phyloP scores from a whole-genome alignment of 768 basidiomycete species.

The Hygrocybe punicea region DNA sequence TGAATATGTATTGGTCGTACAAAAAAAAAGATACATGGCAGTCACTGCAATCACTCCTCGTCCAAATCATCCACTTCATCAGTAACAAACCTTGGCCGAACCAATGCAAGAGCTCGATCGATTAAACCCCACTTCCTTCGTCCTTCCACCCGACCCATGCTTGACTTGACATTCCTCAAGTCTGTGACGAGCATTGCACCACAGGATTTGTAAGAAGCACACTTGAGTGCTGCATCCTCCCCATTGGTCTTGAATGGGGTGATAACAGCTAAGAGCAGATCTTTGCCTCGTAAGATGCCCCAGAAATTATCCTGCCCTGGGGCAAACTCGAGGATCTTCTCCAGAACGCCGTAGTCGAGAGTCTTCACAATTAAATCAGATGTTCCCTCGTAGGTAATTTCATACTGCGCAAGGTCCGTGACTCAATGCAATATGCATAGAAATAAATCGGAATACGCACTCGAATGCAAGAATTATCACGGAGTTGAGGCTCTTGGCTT shows the following conservation, averaged over 20 bases:
- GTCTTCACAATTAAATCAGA: neutral
- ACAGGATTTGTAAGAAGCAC: constrained; percentile 2
- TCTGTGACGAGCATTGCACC: constrained; percentile 9
- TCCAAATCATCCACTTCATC: neutral
- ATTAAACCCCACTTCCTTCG: constrained; percentile 13
- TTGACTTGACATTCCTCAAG: constrained; percentile 8
- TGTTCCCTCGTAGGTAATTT: neutral
- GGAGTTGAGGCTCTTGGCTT: neutral
- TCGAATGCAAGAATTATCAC: constrained; percentile 1
- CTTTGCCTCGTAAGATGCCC: neutral
- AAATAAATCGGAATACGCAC: neutral
- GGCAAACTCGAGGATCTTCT: constrained; percentile 12
- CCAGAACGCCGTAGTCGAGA: constrained; percentile 12
- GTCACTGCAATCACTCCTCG: neutral
- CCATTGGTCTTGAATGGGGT: constrained; percentile 12
- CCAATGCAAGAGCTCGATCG: constrained; percentile 7
- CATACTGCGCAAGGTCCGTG: neutral
- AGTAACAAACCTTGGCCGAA: constrained; percentile 7
- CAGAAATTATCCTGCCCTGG: neutral
- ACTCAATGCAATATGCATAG: neutral
- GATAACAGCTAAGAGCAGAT: constrained; percentile 10
- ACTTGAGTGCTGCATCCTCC: constrained; percentile 10
- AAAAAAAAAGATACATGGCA: too few species aligned
- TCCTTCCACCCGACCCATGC: constrained; percentile 10
- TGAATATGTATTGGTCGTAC: too few species aligned